phyloP scores from a whole-genome alignment of 2,329 filamentous ascomycete genomes.

The Diplodia intermedia region DNA sequence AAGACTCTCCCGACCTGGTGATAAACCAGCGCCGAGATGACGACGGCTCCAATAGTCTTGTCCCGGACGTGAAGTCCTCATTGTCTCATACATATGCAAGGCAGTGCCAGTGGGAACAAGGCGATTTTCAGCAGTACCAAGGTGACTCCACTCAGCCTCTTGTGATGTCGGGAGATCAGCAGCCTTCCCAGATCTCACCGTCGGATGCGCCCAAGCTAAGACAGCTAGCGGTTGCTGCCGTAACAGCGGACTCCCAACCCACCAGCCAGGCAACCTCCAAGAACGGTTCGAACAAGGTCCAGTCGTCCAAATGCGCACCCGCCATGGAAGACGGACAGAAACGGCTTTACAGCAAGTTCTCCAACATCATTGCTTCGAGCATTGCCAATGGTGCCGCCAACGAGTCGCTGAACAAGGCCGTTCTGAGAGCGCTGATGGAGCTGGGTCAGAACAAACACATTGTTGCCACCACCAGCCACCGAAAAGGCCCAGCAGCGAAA shows the following conservation, averaged over 20 bases:
- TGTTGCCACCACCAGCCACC: neutral
- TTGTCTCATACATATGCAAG: neutral
- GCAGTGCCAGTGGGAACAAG: neutral
- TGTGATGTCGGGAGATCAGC: neutral
- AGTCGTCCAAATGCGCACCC: neutral
- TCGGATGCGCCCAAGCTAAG: neutral
- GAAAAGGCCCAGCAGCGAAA: neutral
- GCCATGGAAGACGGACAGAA: slow-evolving; percentile 8
- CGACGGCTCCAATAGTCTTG: neutral
- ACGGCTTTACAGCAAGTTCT: slow-evolving; percentile 39
- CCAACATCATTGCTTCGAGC: slow-evolving; percentile 37
- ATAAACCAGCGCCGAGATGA: neutral
- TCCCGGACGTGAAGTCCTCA: neutral
- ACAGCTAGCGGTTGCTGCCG: slow-evolving; percentile 13
- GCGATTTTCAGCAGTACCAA: neutral
- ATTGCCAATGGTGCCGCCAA: slow-evolving; percentile 35
- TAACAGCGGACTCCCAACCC: slow-evolving; percentile 6
- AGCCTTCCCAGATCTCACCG: neutral
- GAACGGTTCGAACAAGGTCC: neutral
- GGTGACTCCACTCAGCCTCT: no score
- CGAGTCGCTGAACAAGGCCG: slow-evolving; percentile 37
- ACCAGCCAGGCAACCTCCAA: neutral
- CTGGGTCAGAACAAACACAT: slow-evolving; percentile 2
- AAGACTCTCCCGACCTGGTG: neutral
- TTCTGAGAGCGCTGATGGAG: slow-evolving; percentile 37